A percentile compares a stretch with the other conserved stretches of the same genome.
Conservation (phyloP, 1,284 basidiomycete genomes). For the Phenoliferia sp. region DNA sequence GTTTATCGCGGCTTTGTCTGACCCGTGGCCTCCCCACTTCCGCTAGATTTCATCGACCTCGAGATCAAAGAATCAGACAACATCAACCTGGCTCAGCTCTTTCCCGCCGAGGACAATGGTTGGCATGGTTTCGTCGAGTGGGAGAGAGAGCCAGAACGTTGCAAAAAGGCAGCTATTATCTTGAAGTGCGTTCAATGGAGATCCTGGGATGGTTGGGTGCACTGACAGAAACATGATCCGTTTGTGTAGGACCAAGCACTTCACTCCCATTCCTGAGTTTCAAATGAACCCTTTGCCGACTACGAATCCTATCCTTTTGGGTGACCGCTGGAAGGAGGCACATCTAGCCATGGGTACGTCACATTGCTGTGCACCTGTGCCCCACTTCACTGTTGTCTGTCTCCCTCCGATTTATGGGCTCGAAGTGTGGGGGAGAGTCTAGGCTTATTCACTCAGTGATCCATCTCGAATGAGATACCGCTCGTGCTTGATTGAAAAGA, state of each 20-base stretch:
- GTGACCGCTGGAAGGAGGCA: background rate
- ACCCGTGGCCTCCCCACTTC: background rate
- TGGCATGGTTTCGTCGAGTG: background rate
- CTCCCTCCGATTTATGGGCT: no score
- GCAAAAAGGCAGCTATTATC: background rate
- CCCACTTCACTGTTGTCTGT: no score
- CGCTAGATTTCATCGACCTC: background rate
- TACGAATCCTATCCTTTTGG: background rate
- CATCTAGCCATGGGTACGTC: background rate
- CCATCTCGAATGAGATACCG: no score
- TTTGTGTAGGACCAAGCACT: background rate
- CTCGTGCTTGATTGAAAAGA: no score
- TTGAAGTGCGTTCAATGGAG: background rate
- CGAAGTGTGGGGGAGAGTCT: no score
- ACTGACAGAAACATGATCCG: background rate
- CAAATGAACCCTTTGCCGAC: background rate
- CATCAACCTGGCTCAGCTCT: background rate
- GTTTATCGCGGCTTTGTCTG: background rate
- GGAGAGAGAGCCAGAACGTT: background rate
- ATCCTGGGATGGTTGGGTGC: no score
- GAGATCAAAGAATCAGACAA: background rate
- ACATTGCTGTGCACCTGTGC: background rate
- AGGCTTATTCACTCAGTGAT: no score
- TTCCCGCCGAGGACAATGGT: background rate
- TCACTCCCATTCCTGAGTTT: background rate